These are phyloP conservation scores for Syncephalastrum racemosum DNA, from an alignment of 371 early-diverging fungal genomes.

Conservation along the genomic window DNA sequence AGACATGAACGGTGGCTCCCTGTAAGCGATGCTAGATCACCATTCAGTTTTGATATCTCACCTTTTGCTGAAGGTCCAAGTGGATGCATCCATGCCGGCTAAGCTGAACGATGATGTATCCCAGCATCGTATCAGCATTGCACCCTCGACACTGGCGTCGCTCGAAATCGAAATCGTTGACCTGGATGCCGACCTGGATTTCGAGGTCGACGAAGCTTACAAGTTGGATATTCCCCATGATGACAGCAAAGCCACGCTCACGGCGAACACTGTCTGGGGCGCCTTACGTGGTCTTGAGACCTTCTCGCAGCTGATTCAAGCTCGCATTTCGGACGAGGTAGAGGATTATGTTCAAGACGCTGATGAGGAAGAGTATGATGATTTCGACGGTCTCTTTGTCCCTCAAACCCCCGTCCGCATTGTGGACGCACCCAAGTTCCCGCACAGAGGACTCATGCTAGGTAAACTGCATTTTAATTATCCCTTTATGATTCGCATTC, in stretches of 20 bases:
- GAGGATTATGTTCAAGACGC: slow-evolving; percentile 17
- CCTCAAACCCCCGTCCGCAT: slow-evolving; percentile 64
- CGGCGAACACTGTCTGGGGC: slow-evolving; percentile 71
- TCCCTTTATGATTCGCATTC: too few species aligned
- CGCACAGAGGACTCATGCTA: slow-evolving; percentile 74
- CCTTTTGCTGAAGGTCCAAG: slow-evolving; percentile 25
- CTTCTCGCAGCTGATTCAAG: slow-evolving; percentile 68
- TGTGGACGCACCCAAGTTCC: slow-evolving; percentile 64
- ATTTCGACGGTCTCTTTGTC: slow-evolving; percentile 29
- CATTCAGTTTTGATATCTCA: background rate
- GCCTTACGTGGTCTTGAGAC: slow-evolving; percentile 77
- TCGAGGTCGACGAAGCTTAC: slow-evolving; percentile 68
- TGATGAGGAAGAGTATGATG: slow-evolving; percentile 24
- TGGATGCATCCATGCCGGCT: slow-evolving; percentile 1
- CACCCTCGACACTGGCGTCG: slow-evolving; percentile 11
- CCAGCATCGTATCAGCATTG: slow-evolving; percentile 4
- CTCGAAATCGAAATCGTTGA: slow-evolving; percentile 37
- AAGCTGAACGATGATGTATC: slow-evolving; percentile 7
- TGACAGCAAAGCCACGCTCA: slow-evolving; percentile 43
- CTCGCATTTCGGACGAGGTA: slow-evolving; percentile 8
- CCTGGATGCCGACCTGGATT: slow-evolving; percentile 33
- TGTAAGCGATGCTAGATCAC: slow-evolving; percentile 13
- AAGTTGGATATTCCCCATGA: slow-evolving; percentile 50
- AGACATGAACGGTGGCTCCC: slow-evolving; percentile 41
- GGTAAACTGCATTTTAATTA: slow-evolving; percentile 18